phyloP scores from a whole-genome alignment of 2,329 filamentous ascomycete genomes.

The Chaetomiaceae sp. region DNA sequence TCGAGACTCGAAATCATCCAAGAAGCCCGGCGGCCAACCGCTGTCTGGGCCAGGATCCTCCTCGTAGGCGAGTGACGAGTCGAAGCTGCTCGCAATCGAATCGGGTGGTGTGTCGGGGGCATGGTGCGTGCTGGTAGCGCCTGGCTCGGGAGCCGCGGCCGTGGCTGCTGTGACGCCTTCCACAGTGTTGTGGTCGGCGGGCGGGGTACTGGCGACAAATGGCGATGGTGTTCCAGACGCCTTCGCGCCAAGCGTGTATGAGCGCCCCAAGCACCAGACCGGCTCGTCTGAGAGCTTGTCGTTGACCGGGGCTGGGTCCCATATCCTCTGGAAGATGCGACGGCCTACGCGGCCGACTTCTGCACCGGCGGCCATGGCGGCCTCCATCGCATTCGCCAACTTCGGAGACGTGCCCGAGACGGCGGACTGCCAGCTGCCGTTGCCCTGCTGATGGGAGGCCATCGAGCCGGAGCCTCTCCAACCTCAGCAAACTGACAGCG shows the following conservation, averaged over 20 bases:
- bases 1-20: slow-evolving; percentile 87
- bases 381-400: slow-evolving; percentile 29
- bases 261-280: slow-evolving; percentile 73
- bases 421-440: slow-evolving; percentile 22
- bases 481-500: no score
- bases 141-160: background rate
- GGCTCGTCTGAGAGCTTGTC: slow-evolving; percentile 59
- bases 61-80: slow-evolving; percentile 45
- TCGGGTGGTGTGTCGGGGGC: slow-evolving; percentile 42
- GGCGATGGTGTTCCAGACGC: slow-evolving; percentile 16
- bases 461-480: slow-evolving; percentile 14
- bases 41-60: slow-evolving; percentile 40
- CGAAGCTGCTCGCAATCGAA: slow-evolving; percentile 45
- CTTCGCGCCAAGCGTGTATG: slow-evolving; percentile 39
- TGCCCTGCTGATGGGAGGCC: slow-evolving; percentile 16
- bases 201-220: slow-evolving; percentile 17
- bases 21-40: slow-evolving; percentile 78
- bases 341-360: slow-evolving; percentile 65
- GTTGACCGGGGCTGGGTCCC: slow-evolving; percentile 84
- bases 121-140: slow-evolving; percentile 5
- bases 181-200: slow-evolving; percentile 13
- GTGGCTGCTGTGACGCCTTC: background rate
- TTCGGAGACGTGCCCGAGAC: slow-evolving; percentile 23
- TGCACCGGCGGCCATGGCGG: slow-evolving; percentile 33
- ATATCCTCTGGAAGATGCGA: slow-evolving; percentile 83